Evolutionary conservation across 495 filamentous ascomycete genomes (phyloP).

Genomic region (Pseudoneurospora amorphoporcata): DNA sequence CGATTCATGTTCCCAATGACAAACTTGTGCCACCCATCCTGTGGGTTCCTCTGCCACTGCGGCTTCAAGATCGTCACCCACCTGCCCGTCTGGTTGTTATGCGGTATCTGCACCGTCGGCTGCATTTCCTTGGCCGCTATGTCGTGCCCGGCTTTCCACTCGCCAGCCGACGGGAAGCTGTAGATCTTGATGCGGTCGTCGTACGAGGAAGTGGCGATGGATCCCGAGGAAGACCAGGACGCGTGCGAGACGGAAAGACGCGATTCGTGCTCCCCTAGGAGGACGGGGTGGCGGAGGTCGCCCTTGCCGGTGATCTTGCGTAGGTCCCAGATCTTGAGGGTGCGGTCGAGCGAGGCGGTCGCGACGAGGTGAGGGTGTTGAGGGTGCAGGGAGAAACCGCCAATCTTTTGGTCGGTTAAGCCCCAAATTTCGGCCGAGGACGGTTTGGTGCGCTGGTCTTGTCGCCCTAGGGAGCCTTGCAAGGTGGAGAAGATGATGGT

Average conservation of each 20-base stretch:
- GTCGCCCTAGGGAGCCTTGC: constrained; percentile 64
- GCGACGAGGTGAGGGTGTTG: constrained; percentile 69
- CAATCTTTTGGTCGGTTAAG: constrained; percentile 91
- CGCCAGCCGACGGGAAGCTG: constrained; percentile 53
- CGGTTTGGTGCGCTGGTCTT: constrained; percentile 57
- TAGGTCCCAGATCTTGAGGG: constrained; percentile 85
- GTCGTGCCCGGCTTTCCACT: constrained; percentile 53
- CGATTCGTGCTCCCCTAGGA: constrained; percentile 73
- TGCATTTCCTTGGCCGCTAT: constrained; percentile 52
- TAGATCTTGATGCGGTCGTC: constrained; percentile 94
- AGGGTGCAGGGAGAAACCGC: constrained; percentile 80
- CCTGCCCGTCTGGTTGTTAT: constrained; percentile 92
- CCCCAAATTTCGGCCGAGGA: constrained; percentile 53
- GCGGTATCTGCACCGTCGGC: constrained; percentile 57
- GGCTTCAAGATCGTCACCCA: constrained; percentile 74
- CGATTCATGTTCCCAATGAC: constrained; percentile 97
- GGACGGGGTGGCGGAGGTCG: constrained; percentile 41
- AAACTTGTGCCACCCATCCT: constrained; percentile 70
- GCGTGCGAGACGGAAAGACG: constrained; percentile 84
- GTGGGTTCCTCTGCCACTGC: constrained; percentile 79
- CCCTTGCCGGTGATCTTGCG: constrained; percentile 59
- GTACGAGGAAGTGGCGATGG: constrained; percentile 84
- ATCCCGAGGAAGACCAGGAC: constrained; percentile 69
- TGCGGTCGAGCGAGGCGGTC: constrained; percentile 84
- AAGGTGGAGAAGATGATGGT: constrained; percentile 81